phyloP scores from a whole-genome alignment of 1,139 yeast genomes.

The Taphrina communis region DNA sequence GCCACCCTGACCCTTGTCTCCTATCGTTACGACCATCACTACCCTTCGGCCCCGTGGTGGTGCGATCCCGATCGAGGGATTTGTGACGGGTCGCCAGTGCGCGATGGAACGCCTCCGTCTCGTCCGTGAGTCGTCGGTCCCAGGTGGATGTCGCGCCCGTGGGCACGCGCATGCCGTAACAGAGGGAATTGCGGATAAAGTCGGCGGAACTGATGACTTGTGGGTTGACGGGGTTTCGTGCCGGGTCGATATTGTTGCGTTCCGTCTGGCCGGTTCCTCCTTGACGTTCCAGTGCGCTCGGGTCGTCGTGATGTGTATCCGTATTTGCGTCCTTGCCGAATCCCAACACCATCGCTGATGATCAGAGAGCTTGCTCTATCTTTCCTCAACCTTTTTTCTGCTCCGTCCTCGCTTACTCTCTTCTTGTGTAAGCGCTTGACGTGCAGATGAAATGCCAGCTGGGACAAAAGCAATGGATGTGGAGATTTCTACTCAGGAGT shows the following conservation, averaged over 20 bases:
- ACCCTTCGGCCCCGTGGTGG: too few relatives aligned
- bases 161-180: constrained; percentile 33
- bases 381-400: too few relatives aligned
- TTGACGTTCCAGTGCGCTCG: constrained; percentile 15
- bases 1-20: constrained; percentile 3
- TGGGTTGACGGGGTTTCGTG: constrained; percentile 28
- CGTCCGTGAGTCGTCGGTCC: constrained; percentile 20
- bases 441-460: not conserved
- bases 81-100: constrained; percentile 19
- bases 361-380: too few relatives aligned
- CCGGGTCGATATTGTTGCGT: constrained; percentile 31
- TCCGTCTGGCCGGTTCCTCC: constrained; percentile 25
- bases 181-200: constrained; percentile 23
- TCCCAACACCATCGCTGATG: constrained; percentile 16
- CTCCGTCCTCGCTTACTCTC: not conserved
- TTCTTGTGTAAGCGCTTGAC: not conserved
- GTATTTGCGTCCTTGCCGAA: constrained; percentile 28
- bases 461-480: not conserved
- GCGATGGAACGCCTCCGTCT: constrained; percentile 12
- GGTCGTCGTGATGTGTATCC: constrained; percentile 6
- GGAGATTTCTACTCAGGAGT: not conserved
- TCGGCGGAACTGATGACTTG: constrained; percentile 19
- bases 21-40: too few relatives aligned
- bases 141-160: constrained; percentile 36
- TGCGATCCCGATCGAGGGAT: not conserved